These are phyloP conservation scores for Paraleonurus japonicus DNA, from an alignment of 257 asterid species.

Conservation along the genomic window DNA sequence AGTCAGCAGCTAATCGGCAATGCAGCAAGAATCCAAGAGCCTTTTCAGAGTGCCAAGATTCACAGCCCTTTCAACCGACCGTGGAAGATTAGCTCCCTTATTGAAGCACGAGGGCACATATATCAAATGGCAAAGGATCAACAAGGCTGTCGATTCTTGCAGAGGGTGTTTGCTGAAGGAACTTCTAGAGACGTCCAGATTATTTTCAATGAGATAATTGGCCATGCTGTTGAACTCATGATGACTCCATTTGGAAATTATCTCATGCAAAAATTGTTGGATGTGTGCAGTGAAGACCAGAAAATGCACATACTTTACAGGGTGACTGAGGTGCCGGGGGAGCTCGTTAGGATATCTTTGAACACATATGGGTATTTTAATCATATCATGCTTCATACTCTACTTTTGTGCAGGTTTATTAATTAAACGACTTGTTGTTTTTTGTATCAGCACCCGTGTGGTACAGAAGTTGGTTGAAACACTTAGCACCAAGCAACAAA, in stretches of 20 bases:
- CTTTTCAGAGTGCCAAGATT: conserved; percentile 27
- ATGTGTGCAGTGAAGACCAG: conserved; percentile 88
- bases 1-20: conserved; percentile 34
- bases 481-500: conserved; percentile 65
- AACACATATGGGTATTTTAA: conserved; percentile 80
- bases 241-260: conserved; percentile 93
- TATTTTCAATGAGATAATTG: conserved; percentile 70
- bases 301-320: conserved; percentile 63
- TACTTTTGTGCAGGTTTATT: not conserved
- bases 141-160: conserved; percentile 91
- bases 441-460: conserved; percentile 77
- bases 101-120: conserved; percentile 54
- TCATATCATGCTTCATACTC: conserved; percentile 3
- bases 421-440: not conserved
- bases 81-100: conserved; percentile 49
- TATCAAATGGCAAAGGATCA: conserved; percentile 77
- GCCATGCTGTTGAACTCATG: conserved; percentile 81
- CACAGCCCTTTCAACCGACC: conserved; percentile 36
- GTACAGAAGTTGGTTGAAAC: conserved; percentile 95
- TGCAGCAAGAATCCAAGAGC: no score
- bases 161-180: conserved; percentile 82
- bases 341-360: conserved; percentile 78
- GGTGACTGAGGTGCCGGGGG: conserved; percentile 72
- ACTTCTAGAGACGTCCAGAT: conserved; percentile 59
- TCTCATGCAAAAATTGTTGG: conserved; percentile 90